Percentiles rank a stretch among this genome's conserved stretches.
Conservation (phyloP, 2,329 filamentous ascomycete genomes). For the Fusarium sp. region DNA sequence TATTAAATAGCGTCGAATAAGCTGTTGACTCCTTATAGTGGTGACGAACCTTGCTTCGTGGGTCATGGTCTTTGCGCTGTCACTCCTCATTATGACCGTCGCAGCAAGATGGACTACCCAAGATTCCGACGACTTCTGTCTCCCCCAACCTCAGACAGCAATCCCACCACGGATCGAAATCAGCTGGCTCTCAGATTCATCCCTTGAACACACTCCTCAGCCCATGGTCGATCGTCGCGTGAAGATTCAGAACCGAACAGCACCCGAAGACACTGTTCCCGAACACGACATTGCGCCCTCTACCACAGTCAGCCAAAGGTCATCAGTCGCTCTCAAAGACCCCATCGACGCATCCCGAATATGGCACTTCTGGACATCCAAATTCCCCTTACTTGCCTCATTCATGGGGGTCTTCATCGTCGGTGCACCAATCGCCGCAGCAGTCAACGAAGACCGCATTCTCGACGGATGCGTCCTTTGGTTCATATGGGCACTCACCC, state of each 20-base stretch:
- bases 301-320: constrained; percentile 6
- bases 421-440: constrained; percentile 56
- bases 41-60: constrained; percentile 53
- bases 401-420: constrained; percentile 51
- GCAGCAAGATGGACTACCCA: constrained; percentile 11
- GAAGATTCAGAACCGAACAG: constrained; percentile 8
- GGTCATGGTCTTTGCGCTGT: constrained; percentile 47
- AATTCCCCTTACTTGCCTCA: constrained; percentile 46
- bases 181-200: constrained; percentile 41
- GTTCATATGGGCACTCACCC: constrained; percentile 61
- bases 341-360: neutral
- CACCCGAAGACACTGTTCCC: neutral
- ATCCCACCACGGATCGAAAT: constrained; percentile 24
- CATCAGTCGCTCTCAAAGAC: constrained; percentile 11
- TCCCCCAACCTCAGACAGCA: constrained; percentile 1
- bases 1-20: no score
- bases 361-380: constrained; percentile 38
- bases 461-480: constrained; percentile 62
- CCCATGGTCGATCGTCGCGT: neutral
- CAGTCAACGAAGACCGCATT: constrained; percentile 50
- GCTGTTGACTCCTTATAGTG: constrained; percentile 46
- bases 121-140: constrained; percentile 16
- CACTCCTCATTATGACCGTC: constrained; percentile 37
- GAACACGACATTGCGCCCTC: constrained; percentile 1
- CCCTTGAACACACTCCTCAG: constrained; percentile 15